A percentile compares a stretch with the other conserved stretches of the same genome.
Evolutionary conservation across 768 basidiomycete species (phyloP).

Genomic region (Gymnopilus dilepis): DNA sequence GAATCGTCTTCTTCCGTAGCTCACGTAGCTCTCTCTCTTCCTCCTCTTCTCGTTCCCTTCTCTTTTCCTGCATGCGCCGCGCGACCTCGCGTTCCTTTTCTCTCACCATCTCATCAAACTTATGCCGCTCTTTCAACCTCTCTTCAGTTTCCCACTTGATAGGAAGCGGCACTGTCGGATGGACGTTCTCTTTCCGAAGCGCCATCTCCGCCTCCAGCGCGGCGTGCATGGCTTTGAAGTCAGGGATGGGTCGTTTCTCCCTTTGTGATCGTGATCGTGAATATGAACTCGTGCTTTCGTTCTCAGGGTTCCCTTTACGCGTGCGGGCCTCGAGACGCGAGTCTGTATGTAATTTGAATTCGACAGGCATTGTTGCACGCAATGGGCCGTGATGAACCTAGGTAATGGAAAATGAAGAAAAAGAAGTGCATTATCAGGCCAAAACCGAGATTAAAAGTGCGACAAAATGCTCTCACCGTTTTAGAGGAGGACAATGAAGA

Average conservation of each 20-base stretch:
- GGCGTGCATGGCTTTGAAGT: conserved; percentile 60
- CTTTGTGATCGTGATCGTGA: conserved; percentile 22
- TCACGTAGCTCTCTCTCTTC: conserved; percentile 68
- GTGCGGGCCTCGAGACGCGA: conserved; percentile 45
- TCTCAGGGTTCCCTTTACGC: conserved; percentile 45
- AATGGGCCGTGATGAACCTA: conserved; percentile 24
- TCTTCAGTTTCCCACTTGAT: conserved; percentile 57
- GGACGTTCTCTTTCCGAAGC: conserved; percentile 51
- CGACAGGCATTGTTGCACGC: conserved; percentile 51
- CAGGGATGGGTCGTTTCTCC: conserved; percentile 45
- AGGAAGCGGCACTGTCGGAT: conserved; percentile 52
- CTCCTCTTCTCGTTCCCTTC: conserved; percentile 52
- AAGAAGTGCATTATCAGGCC: background rate
- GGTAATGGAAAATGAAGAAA: conserved; percentile 14
- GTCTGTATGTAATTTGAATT: conserved; percentile 59
- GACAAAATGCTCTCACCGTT: conserved; percentile 14
- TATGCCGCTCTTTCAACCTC: conserved; percentile 63
- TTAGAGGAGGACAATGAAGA: conserved; percentile 11
- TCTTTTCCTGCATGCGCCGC: conserved; percentile 49
- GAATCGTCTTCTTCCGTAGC: conserved; percentile 65
- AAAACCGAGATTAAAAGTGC: background rate
- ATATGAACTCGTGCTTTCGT: conserved; percentile 12
- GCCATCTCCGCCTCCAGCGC: conserved; percentile 48
- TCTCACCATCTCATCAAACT: conserved; percentile 63
- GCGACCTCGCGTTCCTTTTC: conserved; percentile 62